Conservation (phyloP, 768 basidiomycete genomes). For the Pholiota molesta region DNA sequence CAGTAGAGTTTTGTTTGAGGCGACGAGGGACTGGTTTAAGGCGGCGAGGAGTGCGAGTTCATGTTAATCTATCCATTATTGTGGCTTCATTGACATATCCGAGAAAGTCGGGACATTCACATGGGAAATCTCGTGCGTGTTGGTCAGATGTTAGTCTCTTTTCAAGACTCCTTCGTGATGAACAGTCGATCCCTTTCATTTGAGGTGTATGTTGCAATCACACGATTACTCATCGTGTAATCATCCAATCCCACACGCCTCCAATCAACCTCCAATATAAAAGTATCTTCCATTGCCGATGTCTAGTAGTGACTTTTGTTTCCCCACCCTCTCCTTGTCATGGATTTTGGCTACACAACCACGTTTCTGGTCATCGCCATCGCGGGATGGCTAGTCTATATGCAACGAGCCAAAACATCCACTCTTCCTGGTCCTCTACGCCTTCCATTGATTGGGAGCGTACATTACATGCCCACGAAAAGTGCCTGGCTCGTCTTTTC, state of each 20-base stretch:
- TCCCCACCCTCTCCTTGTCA: neutral
- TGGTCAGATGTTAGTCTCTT: neutral
- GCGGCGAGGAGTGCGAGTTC: conserved; percentile 4
- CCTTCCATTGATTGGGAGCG: neutral
- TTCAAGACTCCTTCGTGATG: too few relatives aligned
- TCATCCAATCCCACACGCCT: too few relatives aligned
- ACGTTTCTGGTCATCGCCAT: too few relatives aligned
- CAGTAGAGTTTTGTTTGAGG: conserved; percentile 54
- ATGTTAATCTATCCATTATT: neutral
- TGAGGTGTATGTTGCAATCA: neutral
- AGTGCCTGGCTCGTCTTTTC: conserved; percentile 4
- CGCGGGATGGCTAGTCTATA: neutral
- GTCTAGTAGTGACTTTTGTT: neutral
- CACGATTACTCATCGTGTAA: too few relatives aligned
- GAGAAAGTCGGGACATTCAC: too few relatives aligned
- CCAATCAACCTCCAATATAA: too few relatives aligned
- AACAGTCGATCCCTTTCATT: too few relatives aligned
- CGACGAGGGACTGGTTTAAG: conserved; percentile 52
- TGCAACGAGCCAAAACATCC: neutral
- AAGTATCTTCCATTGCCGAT: neutral
- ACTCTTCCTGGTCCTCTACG: neutral
- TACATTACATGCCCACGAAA: neutral
- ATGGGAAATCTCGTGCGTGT: neutral
- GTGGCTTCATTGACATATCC: neutral
- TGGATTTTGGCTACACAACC: neutral